Evolutionary conservation across 257 asterid species (phyloP).

Genomic region (Fraxinus excelsior): DNA sequence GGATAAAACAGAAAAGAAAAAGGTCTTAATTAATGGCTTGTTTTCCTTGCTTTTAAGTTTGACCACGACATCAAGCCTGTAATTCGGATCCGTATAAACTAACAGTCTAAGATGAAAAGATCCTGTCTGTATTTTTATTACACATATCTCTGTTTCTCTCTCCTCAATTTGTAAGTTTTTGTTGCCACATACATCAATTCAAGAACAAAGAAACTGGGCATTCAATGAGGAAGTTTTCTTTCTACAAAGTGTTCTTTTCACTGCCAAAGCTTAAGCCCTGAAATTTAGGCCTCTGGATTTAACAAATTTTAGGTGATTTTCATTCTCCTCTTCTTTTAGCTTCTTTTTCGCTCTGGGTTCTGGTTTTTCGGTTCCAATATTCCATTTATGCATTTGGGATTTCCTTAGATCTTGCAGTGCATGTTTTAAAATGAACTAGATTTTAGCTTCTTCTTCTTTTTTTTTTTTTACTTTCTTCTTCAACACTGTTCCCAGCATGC

Average conservation of each 20-base stretch:
- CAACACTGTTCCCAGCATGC: neutral
- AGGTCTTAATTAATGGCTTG: slow-evolving; percentile 19
- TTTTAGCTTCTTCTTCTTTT: neutral
- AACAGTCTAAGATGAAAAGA: slow-evolving; percentile 24
- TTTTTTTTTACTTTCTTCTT: neutral
- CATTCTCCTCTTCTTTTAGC: slow-evolving; percentile 13
- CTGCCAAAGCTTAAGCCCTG: slow-evolving; percentile 18
- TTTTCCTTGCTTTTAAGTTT: slow-evolving; percentile 31
- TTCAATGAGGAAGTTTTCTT: slow-evolving; percentile 23
- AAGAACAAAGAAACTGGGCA: slow-evolving; percentile 26
- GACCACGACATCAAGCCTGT: slow-evolving; percentile 34
- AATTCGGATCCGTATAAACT: slow-evolving; percentile 34
- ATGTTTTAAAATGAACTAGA: neutral
- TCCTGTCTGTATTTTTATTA: slow-evolving; percentile 25
- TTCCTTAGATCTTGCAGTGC: neutral
- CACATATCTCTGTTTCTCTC: slow-evolving; percentile 30
- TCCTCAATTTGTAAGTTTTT: slow-evolving; percentile 33
- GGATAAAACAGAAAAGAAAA: neutral
- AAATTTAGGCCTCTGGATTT: slow-evolving; percentile 21
- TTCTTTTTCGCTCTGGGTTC: slow-evolving; percentile 10
- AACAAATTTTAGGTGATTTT: slow-evolving; percentile 41
- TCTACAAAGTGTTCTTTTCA: slow-evolving; percentile 10
- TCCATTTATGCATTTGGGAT: neutral
- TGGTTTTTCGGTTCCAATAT: slow-evolving; percentile 5
- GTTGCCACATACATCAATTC: slow-evolving; percentile 33